These are phyloP conservation scores for Lentinula detonsa DNA, from an alignment of 768 basidiomycete genomes.

Conservation along the genomic window DNA sequence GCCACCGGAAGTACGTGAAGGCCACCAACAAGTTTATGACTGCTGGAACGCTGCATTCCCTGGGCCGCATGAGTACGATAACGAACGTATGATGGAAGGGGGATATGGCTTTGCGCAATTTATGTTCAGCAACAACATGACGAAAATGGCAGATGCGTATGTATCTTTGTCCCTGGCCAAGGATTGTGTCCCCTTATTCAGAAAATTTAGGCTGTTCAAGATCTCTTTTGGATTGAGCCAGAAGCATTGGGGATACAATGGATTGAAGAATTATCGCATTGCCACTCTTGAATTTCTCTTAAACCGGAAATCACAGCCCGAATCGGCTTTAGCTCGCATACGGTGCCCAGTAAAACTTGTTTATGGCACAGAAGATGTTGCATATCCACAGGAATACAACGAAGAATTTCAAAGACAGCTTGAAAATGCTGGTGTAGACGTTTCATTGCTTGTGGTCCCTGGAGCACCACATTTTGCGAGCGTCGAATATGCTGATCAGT, in stretches of 20 bases:
- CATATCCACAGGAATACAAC: slow-evolving; percentile 12
- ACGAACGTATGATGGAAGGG: slow-evolving; percentile 9
- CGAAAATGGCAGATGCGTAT: slow-evolving; percentile 7
- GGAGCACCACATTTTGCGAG: slow-evolving; percentile 19
- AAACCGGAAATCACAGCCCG: slow-evolving; percentile 7
- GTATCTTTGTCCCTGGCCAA: neutral
- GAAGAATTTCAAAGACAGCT: slow-evolving; percentile 15
- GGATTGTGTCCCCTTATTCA: neutral
- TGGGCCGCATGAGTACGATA: neutral
- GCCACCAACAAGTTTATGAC: slow-evolving; percentile 11
- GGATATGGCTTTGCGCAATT: slow-evolving; percentile 12
- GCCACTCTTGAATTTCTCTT: slow-evolving; percentile 8
- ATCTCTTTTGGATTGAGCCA: neutral
- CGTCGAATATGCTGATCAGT: slow-evolving; percentile 9
- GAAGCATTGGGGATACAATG: slow-evolving; percentile 1
- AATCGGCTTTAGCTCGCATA: slow-evolving; percentile 9
- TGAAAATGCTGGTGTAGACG: slow-evolving; percentile 15
- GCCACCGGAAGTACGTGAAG: slow-evolving; percentile 10
- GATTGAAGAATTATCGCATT: slow-evolving; percentile 1
- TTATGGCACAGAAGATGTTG: slow-evolving; percentile 21
- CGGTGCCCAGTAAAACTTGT: slow-evolving; percentile 18
- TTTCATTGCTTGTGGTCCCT: slow-evolving; percentile 14
- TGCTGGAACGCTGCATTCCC: slow-evolving; percentile 8
- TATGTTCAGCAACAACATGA: slow-evolving; percentile 6
- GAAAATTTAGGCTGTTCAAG: slow-evolving; percentile 1